These are phyloP conservation scores for Colletotrichum sp. DNA, from an alignment of 2,329 filamentous ascomycete genomes.

Conservation along the genomic window DNA sequence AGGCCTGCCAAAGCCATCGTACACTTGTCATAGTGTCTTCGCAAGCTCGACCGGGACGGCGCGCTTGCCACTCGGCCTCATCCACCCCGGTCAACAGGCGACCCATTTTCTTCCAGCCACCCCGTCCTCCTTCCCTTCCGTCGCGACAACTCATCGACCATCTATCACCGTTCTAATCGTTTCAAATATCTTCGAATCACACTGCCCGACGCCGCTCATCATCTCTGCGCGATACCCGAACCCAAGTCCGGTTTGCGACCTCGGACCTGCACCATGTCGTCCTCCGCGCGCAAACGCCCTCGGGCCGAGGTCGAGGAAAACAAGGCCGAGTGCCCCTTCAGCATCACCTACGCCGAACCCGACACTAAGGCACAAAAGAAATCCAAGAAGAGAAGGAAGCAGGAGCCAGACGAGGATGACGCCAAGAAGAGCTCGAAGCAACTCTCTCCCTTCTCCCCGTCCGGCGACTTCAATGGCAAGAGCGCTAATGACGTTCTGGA, in stretches of 20 bases:
- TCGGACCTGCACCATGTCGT: constrained; percentile 7
- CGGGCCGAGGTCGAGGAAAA: constrained; percentile 53
- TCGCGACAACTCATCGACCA: constrained; percentile 11
- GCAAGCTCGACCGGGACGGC: not conserved
- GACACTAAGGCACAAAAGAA: constrained; percentile 52
- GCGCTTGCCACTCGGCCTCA: constrained; percentile 9
- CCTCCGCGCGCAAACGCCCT: constrained; percentile 52
- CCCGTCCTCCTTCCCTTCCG: constrained; percentile 1
- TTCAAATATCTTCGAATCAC: not conserved
- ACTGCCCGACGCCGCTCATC: not conserved
- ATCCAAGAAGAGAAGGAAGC: constrained; percentile 46
- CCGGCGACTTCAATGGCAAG: constrained; percentile 53
- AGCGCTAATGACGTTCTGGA: constrained; percentile 55
- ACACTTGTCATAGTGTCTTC: not conserved
- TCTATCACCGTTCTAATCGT: not conserved
- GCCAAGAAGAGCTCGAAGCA: constrained; percentile 52
- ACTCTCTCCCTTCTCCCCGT: constrained; percentile 57
- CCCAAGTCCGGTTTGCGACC: not conserved
- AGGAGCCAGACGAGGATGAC: constrained; percentile 50
- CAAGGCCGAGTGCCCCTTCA: constrained; percentile 62
- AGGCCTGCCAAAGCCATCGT: not conserved
- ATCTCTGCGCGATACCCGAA: not conserved
- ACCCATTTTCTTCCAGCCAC: constrained; percentile 11
- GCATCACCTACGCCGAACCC: constrained; percentile 39
- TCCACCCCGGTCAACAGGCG: constrained; percentile 9